phyloP scores from a whole-genome alignment of 1,284 basidiomycete species.

The Earliella scabrosa region DNA sequence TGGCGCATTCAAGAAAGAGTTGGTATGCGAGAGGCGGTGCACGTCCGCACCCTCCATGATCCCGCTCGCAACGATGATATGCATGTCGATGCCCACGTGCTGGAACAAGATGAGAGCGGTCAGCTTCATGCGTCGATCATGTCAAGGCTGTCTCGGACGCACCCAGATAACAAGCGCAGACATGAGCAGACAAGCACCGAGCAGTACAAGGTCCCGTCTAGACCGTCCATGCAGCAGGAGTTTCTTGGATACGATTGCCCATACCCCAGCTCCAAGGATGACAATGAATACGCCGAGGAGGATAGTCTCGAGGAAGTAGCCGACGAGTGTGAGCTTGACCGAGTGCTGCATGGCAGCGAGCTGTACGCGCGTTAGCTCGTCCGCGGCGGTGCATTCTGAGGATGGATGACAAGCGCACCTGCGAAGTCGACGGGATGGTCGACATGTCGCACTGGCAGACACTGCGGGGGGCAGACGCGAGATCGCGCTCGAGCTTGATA shows the following conservation, averaged over 20 bases:
- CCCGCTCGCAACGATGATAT: not conserved
- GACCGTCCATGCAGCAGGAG: constrained; percentile 3
- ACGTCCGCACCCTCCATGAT: not conserved
- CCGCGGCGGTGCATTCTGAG: too few relatives aligned
- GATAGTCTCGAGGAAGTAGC: constrained; percentile 16
- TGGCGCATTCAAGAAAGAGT: not conserved
- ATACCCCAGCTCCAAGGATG: constrained; percentile 7
- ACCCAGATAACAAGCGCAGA: constrained; percentile 11
- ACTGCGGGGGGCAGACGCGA: too few relatives aligned
- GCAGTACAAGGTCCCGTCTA: constrained; percentile 8
- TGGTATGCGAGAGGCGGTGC: not conserved
- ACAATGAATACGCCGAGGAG: constrained; percentile 15
- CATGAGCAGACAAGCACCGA: constrained; percentile 12
- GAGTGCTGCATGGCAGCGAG: not conserved
- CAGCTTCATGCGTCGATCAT: too few relatives aligned
- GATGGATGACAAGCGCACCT: too few relatives aligned
- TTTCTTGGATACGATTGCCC: constrained; percentile 9
- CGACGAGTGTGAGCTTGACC: not conserved
- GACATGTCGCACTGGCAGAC: too few relatives aligned
- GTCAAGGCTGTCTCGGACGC: not conserved
- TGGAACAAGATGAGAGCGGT: not conserved
- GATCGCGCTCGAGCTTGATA: too few relatives aligned
- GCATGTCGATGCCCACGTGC: constrained; percentile 13
- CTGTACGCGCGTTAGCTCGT: too few relatives aligned
- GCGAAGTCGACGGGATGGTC: too few relatives aligned